Percentiles rank a stretch among this genome's conserved stretches.
phyloP scores from a whole-genome alignment of 2,329 filamentous ascomycete species.

The Rhynchosporium graminicola region DNA sequence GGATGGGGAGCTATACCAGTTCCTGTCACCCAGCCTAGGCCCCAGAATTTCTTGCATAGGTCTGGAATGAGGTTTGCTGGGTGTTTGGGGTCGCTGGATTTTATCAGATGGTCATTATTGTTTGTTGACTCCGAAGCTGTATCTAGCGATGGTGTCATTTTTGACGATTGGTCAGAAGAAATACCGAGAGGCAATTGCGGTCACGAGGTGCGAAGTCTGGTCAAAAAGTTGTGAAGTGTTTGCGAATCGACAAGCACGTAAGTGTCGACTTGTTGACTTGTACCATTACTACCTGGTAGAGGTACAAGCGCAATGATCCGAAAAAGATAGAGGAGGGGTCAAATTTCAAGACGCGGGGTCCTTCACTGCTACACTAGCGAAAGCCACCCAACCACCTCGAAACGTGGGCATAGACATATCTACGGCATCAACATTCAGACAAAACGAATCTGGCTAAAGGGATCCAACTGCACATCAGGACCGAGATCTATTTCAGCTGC shows the following conservation, averaged over 20 bases:
- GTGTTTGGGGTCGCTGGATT: slow-evolving; percentile 72
- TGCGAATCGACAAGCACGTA: background rate
- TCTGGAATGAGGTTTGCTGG: slow-evolving; percentile 94
- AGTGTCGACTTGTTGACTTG: background rate
- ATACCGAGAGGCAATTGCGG: too few relatives aligned
- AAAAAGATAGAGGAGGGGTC: background rate
- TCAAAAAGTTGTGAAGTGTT: background rate
- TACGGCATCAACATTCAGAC: background rate
- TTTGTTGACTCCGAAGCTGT: slow-evolving; percentile 17
- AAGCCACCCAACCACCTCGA: slow-evolving; percentile 12
- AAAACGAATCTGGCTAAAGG: background rate
- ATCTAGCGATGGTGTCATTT: slow-evolving; percentile 9
- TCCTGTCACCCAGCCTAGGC: slow-evolving; percentile 88
- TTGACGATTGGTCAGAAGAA: background rate
- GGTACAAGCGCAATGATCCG: background rate
- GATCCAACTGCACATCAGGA: background rate
- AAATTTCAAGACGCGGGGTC: slow-evolving; percentile 9
- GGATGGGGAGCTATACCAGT: slow-evolving; percentile 41
- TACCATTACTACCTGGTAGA: background rate
- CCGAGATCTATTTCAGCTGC: too few relatives aligned
- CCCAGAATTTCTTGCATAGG: slow-evolving; percentile 95
- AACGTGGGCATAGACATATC: background rate
- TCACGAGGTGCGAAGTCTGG: background rate
- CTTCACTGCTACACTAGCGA: background rate
- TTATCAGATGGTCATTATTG: slow-evolving; percentile 57